Percentiles rank a stretch among this genome's conserved stretches.
phyloP scores from a whole-genome alignment of 2,329 filamentous ascomycete genomes.

The Talaromyces sp. region DNA sequence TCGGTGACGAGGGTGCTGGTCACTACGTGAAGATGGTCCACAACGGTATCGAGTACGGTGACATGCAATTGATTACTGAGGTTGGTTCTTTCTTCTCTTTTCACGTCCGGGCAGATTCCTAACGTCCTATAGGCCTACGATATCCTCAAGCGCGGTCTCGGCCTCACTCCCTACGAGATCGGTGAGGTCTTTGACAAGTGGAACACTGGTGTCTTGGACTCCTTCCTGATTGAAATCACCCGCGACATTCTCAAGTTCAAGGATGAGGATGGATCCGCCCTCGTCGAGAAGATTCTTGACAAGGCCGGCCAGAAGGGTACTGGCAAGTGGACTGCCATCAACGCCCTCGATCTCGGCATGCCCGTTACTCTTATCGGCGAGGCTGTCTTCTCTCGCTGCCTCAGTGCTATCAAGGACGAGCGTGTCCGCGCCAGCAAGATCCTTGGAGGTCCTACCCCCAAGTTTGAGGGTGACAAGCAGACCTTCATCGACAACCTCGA shows the following conservation, averaged over 20 bases:
- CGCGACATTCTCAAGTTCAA: conserved; percentile 98
- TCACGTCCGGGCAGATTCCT: background rate
- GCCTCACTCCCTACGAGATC: conserved; percentile 86
- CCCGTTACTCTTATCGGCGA: conserved; percentile 97
- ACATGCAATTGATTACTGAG: conserved; percentile 99
- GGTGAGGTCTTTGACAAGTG: conserved; percentile 90
- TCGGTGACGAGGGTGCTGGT: conserved; percentile 97
- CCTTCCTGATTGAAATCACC: conserved; percentile 99
- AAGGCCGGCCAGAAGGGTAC: conserved; percentile 99
- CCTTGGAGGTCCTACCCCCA: conserved; percentile 71
- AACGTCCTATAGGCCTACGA: conserved; percentile 73
- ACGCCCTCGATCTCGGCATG: conserved; percentile 96
- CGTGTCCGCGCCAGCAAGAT: conserved; percentile 74
- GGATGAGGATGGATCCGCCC: conserved; percentile 82
- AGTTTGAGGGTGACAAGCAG: conserved; percentile 85
- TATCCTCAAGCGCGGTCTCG: conserved; percentile 98
- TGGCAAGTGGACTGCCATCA: conserved; percentile 99
- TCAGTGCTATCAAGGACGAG: conserved; percentile 92
- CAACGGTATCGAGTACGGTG: conserved; percentile 99
- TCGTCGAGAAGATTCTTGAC: conserved; percentile 99
- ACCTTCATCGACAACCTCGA: conserved; percentile 95
- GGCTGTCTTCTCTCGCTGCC: conserved; percentile 89
- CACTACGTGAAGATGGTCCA: conserved; percentile 99
- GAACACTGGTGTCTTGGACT: conserved; percentile 98
- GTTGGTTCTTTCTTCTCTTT: conserved; percentile 47